Base-by-base conservation (phyloP, 2,329 filamentous ascomycete species). In the Calonectria multiphialidica region DNA sequence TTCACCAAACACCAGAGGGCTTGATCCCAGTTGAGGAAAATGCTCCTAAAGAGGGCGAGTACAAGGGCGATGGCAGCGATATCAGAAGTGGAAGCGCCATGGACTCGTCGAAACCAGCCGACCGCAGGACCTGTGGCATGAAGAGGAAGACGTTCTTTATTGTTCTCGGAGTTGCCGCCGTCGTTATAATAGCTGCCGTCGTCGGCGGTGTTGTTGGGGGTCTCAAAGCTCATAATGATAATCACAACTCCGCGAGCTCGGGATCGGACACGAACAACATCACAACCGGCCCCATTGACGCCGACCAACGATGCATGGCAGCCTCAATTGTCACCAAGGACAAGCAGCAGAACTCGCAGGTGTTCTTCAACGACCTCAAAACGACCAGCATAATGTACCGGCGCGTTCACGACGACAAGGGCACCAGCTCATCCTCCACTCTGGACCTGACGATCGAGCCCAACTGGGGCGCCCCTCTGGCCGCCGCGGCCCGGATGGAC, bases 351-450 rank as follows among this genome's bases (percentile, higher is more conserved):
- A 74, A 76, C 42, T 44, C 75, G 2, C 71, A 76, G 5, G 47
- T 78, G 21, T 77, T 78, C 68, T 77, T 76, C 70, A 77, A 77
- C 50, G 74, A 75, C 50, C 73, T 77, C 55, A 59, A 71, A 40
- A 69, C 74, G 15, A 71, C 68, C 6, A 57, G 53, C 33, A 75
- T 77, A 30, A 64, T 68, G 42, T 77, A 77, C 42, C 71, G 70
- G 12, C 66, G 70, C 30, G 44, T 77, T 30, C 44, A 68, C 28
- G 57, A 71, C 23, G 72, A 72, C 30, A 21, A 59, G 10, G 68
- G 71, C 49, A 66, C 65, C 16, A 25, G 50, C 16, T 68, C 33
- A 15, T 57, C 74, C 21, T 59, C 72, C 49, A 72, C 71, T 12
- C 44, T 77, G 13, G 57, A 66, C n/a, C 62, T 77, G 1, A 70